Evolutionary conservation across 768 basidiomycete species (phyloP).

Genomic region (Podaxis sp.): DNA sequence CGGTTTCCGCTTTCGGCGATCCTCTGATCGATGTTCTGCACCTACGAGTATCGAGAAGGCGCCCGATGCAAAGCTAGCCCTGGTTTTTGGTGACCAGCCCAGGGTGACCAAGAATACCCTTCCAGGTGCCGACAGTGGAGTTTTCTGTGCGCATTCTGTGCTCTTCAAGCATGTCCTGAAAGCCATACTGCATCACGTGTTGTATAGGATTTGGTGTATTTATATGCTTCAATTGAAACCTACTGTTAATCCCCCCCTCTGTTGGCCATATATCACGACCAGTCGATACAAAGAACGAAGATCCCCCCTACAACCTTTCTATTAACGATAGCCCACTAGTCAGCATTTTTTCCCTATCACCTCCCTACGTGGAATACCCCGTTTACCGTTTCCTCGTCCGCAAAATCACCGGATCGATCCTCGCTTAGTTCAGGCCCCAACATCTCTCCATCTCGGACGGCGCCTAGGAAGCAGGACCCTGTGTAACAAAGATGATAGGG

Average conservation of each 20-base stretch:
- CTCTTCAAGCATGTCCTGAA: too few relatives aligned
- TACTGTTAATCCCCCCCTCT: too few relatives aligned
- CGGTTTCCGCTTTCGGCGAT: too few relatives aligned
- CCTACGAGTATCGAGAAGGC: neutral
- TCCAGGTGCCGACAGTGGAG: neutral
- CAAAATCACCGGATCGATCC: neutral
- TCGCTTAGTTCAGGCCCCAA: neutral
- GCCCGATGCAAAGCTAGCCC: neutral
- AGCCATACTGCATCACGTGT: too few relatives aligned
- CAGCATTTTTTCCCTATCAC: neutral
- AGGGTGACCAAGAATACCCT: slow-evolving; percentile 7
- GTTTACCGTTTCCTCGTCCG: neutral
- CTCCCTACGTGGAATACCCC: too few relatives aligned
- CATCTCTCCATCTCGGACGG: slow-evolving; percentile 1
- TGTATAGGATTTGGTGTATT: too few relatives aligned
- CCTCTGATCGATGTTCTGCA: neutral
- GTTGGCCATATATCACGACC: too few relatives aligned
- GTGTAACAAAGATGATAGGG: neutral
- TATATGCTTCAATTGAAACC: too few relatives aligned
- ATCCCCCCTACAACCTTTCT: neutral
- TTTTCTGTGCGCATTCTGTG: neutral
- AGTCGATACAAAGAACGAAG: neutral
- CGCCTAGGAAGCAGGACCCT: neutral
- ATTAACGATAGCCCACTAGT: neutral
- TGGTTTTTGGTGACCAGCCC: neutral